Percentiles rank a stretch among this genome's conserved stretches.
phyloP scores from a whole-genome alignment of 2,329 filamentous ascomycete genomes.

The Diaporthe helianthi region DNA sequence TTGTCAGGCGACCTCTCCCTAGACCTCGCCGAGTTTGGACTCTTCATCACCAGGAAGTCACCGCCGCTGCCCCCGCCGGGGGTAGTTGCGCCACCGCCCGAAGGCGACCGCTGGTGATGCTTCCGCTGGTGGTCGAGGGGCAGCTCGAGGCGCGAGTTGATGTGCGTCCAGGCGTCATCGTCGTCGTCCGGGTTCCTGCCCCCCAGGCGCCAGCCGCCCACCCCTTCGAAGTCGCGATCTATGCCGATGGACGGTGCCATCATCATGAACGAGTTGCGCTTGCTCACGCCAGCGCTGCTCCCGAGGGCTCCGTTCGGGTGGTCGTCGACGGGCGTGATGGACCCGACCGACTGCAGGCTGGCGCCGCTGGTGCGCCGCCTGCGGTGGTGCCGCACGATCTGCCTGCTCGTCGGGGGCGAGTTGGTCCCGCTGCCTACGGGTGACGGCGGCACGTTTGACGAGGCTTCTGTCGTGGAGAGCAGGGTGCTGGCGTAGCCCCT shows the following conservation, averaged over 20 bases:
- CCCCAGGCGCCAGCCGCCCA: conserved; percentile 65
- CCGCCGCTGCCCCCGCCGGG: conserved; percentile 49
- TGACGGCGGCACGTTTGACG: conserved; percentile 37
- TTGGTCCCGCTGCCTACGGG: conserved; percentile 16
- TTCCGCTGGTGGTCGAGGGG: conserved; percentile 50
- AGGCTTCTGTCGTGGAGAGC: conserved; percentile 33
- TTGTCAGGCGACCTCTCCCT: conserved; percentile 44
- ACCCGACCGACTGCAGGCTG: conserved; percentile 43
- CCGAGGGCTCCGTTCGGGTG: conserved; percentile 24
- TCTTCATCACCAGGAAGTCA: conserved; percentile 54
- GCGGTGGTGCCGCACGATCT: conserved; percentile 31
- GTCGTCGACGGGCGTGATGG: conserved; percentile 43
- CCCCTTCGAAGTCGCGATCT: conserved; percentile 64
- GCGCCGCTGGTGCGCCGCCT: conserved; percentile 40
- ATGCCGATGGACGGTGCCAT: conserved; percentile 57
- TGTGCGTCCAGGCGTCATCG: conserved; percentile 55
- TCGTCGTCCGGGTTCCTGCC: conserved; percentile 52
- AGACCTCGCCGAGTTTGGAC: conserved; percentile 36
- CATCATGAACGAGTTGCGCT: conserved; percentile 35
- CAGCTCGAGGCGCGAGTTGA: conserved; percentile 59
- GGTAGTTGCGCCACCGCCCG: conserved; percentile 48
- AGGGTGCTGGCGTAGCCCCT: conserved; percentile 26
- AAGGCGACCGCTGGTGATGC: conserved; percentile 53
- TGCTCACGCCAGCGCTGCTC: conserved; percentile 32
- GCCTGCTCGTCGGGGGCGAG: conserved; percentile 31